phyloP scores from a whole-genome alignment of 208 protist species.

The Acanthamoeba sp. region DNA sequence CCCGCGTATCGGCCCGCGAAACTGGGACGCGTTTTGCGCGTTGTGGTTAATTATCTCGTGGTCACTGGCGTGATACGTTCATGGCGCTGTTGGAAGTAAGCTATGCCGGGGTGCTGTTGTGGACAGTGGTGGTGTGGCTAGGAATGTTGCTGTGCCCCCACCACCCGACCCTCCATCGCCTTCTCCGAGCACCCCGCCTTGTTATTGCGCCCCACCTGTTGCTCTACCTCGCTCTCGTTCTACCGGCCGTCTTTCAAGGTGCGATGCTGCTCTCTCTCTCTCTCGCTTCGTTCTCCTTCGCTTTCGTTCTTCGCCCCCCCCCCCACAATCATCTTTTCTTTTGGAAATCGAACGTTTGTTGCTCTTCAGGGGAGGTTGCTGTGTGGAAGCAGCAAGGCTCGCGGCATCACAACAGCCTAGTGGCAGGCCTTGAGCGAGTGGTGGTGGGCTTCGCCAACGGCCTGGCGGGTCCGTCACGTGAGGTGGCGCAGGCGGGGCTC shows the following conservation, averaged over 20 bases:
- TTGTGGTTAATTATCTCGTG: neutral
- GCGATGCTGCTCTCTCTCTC: neutral
- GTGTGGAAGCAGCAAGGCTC: neutral
- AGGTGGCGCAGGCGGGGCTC: neutral
- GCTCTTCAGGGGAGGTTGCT: neutral
- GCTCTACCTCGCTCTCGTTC: neutral
- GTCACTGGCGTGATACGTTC: neutral
- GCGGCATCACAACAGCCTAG: neutral
- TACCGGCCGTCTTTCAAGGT: neutral
- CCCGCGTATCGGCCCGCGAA: too few relatives aligned
- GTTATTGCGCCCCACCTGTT: neutral
- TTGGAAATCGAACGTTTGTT: neutral
- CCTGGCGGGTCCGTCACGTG: neutral
- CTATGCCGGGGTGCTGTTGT: neutral
- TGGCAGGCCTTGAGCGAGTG: neutral
- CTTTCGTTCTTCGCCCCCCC: neutral
- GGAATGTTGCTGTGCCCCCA: neutral
- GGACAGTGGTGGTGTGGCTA: neutral
- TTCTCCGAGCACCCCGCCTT: neutral
- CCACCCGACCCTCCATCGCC: neutral
- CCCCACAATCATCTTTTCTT: neutral
- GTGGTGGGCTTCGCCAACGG: neutral
- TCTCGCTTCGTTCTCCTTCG: neutral
- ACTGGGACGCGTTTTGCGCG: too few relatives aligned
- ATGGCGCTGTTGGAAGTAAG: neutral